These are phyloP conservation scores for Cordyceps pruinosa DNA, from an alignment of 2,329 filamentous ascomycete genomes.

Conservation along the genomic window DNA sequence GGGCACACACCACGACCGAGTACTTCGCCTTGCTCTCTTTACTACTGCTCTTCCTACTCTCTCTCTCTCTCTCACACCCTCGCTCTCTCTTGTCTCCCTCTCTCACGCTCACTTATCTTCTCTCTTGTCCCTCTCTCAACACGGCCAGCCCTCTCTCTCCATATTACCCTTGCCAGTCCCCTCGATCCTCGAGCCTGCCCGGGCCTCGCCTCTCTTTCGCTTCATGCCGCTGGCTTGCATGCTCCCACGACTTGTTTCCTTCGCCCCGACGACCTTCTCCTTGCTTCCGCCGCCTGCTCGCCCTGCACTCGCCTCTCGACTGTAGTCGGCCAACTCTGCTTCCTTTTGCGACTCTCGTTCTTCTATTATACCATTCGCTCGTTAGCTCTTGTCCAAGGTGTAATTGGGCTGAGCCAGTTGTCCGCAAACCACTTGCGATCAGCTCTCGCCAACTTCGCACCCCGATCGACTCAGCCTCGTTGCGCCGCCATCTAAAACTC, in stretches of 20 bases:
- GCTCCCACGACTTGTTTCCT: conserved; percentile 1
- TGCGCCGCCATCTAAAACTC: not conserved
- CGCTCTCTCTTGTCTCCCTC: conserved; percentile 11
- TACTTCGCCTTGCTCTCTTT: not conserved
- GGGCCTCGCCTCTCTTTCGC: conserved; percentile 5
- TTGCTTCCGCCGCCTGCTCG: not conserved
- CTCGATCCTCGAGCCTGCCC: conserved; percentile 3
- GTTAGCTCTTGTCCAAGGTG: not conserved
- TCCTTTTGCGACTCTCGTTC: not conserved
- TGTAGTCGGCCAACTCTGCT: not conserved
- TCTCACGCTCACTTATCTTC: conserved; percentile 12
- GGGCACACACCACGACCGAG: not conserved
- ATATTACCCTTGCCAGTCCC: conserved; percentile 3
- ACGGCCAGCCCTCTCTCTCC: not conserved
- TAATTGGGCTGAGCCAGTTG: not conserved
- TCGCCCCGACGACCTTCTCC: not conserved
- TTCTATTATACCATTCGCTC: not conserved
- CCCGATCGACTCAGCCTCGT: not conserved
- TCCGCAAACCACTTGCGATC: not conserved
- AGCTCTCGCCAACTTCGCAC: not conserved
- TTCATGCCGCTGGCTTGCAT: conserved; percentile 1
- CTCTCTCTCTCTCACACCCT: conserved; percentile 9
- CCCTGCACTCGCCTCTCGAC: not conserved
- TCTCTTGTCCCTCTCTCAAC: conserved; percentile 11
- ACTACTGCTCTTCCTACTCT: conserved; percentile 12